Percentiles rank a stretch among this genome's conserved stretches.
These are phyloP conservation scores for Citrullus colocynthis DNA, from an alignment of 306 rosid species.

Conservation along the genomic window DNA sequence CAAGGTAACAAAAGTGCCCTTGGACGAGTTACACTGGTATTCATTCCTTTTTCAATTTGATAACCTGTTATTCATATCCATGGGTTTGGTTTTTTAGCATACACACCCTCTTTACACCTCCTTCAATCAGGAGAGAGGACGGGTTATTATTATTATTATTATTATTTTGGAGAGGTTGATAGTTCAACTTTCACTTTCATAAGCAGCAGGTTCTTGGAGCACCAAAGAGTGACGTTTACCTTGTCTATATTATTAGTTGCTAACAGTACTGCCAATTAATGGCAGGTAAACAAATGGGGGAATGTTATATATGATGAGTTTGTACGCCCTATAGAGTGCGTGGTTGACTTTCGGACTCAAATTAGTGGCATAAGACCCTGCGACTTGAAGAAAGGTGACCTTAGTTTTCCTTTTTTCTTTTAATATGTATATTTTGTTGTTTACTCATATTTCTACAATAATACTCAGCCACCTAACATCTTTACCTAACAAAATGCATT, in stretches of 20 bases:
- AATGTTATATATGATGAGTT: conserved; percentile 74
- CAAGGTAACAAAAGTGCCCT: conserved; percentile 91
- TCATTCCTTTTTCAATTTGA: conserved; percentile 12
- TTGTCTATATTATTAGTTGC: conserved; percentile 2
- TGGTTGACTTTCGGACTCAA: conserved; percentile 78
- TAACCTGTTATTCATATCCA: neutral
- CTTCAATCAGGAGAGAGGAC: neutral
- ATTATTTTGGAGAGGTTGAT: neutral
- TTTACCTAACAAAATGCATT: neutral
- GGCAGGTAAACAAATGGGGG: conserved; percentile 91
- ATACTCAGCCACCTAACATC: neutral
- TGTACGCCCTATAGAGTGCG: conserved; percentile 71
- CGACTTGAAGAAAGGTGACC: conserved; percentile 66
- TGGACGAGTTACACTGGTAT: conserved; percentile 82
- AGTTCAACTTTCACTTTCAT: neutral
- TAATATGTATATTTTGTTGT: neutral
- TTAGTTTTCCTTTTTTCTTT: conserved; percentile 10
- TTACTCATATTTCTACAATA: neutral
- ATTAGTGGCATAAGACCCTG: conserved; percentile 88
- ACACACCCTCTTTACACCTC: neutral
- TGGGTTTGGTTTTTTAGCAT: neutral
- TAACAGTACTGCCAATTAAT: conserved; percentile 13
- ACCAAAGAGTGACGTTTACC: neutral
- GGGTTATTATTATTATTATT: neutral
- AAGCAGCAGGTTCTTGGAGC: neutral